Percentiles rank a stretch among this genome's conserved stretches.
phyloP scores from a whole-genome alignment of 2,329 filamentous ascomycete species.

The Fusarium citri region DNA sequence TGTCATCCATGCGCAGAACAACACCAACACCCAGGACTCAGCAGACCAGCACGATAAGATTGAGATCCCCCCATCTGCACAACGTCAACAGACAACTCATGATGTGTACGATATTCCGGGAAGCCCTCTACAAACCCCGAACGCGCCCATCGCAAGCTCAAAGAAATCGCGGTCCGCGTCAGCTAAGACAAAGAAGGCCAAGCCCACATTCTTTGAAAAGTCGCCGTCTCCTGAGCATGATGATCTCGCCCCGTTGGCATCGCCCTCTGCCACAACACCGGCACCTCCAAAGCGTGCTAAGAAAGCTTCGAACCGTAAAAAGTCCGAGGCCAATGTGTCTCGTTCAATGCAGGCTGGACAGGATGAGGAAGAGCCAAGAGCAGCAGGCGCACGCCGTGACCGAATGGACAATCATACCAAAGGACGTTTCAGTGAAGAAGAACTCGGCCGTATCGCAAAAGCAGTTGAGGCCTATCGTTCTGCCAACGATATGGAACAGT shows the following conservation, averaged over 20 bases:
- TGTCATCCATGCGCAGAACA: conserved; percentile 48
- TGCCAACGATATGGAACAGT: conserved; percentile 56
- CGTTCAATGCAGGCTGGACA: conserved; percentile 42
- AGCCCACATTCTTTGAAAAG: conserved; percentile 59
- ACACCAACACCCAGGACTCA: conserved; percentile 24
- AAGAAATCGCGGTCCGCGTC: conserved; percentile 52
- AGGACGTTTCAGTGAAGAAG: conserved; percentile 59
- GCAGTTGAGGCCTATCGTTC: conserved; percentile 60
- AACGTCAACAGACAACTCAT: conserved; percentile 27
- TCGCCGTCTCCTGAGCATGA: conserved; percentile 40
- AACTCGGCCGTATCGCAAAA: conserved; percentile 55
- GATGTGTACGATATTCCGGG: conserved; percentile 46
- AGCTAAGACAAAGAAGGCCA: conserved; percentile 60
- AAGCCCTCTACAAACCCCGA: conserved; percentile 36
- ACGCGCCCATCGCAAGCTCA: conserved; percentile 39
- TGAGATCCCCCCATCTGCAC: conserved; percentile 35
- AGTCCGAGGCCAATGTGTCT: conserved; percentile 24
- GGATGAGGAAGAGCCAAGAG: conserved; percentile 37
- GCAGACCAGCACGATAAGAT: conserved; percentile 20
- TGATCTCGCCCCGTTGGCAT: conserved; percentile 45
- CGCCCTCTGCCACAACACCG: conserved; percentile 49
- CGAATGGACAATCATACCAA: conserved; percentile 48
- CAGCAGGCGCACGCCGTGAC: conserved; percentile 36
- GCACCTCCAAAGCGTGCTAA: conserved; percentile 49
- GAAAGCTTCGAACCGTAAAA: conserved; percentile 45